Conservation (phyloP, 2,329 filamentous ascomycete genomes). For the Amauroascus niger region DNA sequence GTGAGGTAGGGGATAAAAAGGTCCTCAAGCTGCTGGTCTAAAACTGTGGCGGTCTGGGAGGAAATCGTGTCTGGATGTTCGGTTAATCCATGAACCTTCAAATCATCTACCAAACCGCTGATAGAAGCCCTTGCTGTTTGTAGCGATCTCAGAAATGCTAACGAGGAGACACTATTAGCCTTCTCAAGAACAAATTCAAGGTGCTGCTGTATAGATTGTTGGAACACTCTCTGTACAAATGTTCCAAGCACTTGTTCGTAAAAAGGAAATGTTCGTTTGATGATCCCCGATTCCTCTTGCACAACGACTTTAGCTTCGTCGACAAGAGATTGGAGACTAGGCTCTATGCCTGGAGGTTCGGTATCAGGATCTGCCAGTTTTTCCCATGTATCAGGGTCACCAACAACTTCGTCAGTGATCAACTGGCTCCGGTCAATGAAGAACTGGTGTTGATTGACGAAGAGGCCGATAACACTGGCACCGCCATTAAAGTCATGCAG, state of each 20-base stretch:
- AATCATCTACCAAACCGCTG: constrained; percentile 73
- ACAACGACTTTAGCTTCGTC: constrained; percentile 94
- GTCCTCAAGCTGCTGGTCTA: constrained; percentile 60
- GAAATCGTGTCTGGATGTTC: constrained; percentile 90
- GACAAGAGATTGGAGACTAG: constrained; percentile 79
- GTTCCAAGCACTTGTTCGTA: constrained; percentile 88
- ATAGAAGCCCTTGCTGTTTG: constrained; percentile 90
- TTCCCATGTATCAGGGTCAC: constrained; percentile 65
- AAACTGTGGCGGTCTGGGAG: constrained; percentile 62
- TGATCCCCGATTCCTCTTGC: constrained; percentile 94
- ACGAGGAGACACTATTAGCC: constrained; percentile 77
- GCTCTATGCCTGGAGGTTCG: constrained; percentile 82
- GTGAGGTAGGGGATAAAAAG: constrained; percentile 58
- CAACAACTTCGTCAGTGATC: constrained; percentile 68
- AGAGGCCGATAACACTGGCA: constrained; percentile 85
- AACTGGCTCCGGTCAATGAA: constrained; percentile 95
- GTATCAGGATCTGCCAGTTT: constrained; percentile 87
- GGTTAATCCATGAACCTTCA: constrained; percentile 88
- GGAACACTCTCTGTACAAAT: constrained; percentile 91
- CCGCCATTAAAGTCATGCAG: constrained; percentile 93
- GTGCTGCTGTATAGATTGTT: constrained; percentile 93
- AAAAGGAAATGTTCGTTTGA: constrained; percentile 91
- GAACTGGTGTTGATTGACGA: constrained; percentile 98
- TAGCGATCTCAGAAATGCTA: constrained; percentile 81
- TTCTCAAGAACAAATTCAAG: constrained; percentile 94